Conservation (phyloP, 2,329 filamentous ascomycete genomes). For the Penicillium sumatraense region DNA sequence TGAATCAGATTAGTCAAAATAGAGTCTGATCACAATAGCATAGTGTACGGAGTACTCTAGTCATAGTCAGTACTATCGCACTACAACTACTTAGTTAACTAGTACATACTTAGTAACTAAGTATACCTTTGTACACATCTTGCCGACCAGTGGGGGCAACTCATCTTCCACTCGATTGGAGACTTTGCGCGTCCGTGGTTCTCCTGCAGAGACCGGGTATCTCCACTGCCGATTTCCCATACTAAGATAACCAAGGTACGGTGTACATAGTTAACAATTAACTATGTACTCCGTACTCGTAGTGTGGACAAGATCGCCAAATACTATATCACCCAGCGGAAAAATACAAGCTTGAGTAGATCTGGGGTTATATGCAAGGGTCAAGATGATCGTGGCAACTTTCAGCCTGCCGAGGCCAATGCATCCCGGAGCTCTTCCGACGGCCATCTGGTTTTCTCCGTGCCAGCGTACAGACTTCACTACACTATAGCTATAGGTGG, state of each 20-base stretch:
- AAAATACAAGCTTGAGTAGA: slow-evolving; percentile 8
- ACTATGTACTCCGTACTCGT: background rate
- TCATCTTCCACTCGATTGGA: slow-evolving; percentile 2
- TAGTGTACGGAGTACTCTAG: too few relatives aligned
- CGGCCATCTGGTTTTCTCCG: background rate
- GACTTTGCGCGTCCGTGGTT: slow-evolving; percentile 11
- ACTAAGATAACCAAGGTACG: background rate
- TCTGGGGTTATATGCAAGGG: slow-evolving; percentile 30
- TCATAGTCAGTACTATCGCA: too few relatives aligned
- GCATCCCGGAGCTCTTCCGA: background rate
- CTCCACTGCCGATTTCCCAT: background rate
- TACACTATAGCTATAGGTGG: too few relatives aligned
- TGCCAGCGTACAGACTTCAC: too few relatives aligned
- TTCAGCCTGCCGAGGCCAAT: slow-evolving; percentile 1
- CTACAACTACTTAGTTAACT: too few relatives aligned
- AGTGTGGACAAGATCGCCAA: too few relatives aligned
- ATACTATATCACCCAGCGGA: background rate
- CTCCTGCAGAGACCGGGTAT: slow-evolving; percentile 5
- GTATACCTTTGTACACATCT: too few relatives aligned
- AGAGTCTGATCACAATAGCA: too few relatives aligned
- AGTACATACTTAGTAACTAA: too few relatives aligned
- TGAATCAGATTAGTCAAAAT: too few relatives aligned
- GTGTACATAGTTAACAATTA: background rate
- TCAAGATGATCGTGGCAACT: slow-evolving; percentile 19
- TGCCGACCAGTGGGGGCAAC: slow-evolving; percentile 13